Base-by-base conservation (phyloP, 768 basidiomycete species). In the Lactifluus hygrophoroides region DNA sequence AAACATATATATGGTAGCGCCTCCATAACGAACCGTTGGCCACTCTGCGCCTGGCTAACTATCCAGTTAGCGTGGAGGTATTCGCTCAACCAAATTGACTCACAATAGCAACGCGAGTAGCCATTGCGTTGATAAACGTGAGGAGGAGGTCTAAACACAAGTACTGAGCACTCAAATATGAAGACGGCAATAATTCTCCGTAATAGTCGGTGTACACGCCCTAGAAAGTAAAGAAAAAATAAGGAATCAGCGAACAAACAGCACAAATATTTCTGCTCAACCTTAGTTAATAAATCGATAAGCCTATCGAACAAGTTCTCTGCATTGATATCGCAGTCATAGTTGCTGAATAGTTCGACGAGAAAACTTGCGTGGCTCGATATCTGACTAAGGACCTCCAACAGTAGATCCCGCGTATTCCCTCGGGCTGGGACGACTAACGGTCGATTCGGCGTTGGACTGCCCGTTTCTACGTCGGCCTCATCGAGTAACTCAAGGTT, bases 311-410 rank as follows among this genome's bases (percentile, higher is more conserved):
- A 95, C 56, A 98, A 72, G 69, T 98, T 95, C 74, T 98, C 96
- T 70, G 91, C 93, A 67, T 97, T 95, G 63, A 88, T 84, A 67
- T 96, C 93, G 67, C 94, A 97, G 69, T 99, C 96, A 70, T 97
- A 99, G 70, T 98, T 99, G 54, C 84, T 80, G 74, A 92, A 99
- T 14, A 96, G 75, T 66, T 98, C 93, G 46, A 95, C 90, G 88
- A 96, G 92, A 74, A 95, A 94, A 68, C 86, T 90, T 2, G 90
- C 83, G 65, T 88, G 84, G 3, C 87, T 78, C 16, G 90, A 86
- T 44, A 94, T 81, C 54, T 90, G 86, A 54, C 80, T 80, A 25
- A 98, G 74, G 5, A 88, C 88, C 70, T 97, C 95, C 58, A 99
- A 74, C 66, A 98, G 84, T 56, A 98, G 74, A 67, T 95, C 90